phyloP scores from a whole-genome alignment of 495 filamentous ascomycete species.

The Trichoderma asperelloides region DNA sequence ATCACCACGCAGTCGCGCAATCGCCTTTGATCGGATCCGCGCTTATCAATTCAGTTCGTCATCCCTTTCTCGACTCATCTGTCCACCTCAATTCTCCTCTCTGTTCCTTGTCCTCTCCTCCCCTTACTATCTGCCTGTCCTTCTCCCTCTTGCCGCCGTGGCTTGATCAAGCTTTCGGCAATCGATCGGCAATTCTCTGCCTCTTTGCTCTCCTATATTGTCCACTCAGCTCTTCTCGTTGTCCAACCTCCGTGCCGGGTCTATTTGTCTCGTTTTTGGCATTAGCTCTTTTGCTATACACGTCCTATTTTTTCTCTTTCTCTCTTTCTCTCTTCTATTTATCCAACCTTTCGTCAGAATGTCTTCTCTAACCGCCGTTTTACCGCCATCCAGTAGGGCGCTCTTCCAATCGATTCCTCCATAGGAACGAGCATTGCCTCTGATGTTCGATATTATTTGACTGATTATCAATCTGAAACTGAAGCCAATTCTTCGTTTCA shows the following conservation, averaged over 20 bases:
- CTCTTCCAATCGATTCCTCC: background rate
- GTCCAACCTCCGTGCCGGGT: background rate
- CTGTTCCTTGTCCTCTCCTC: background rate
- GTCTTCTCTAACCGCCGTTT: constrained; percentile 8
- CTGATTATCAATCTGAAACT: background rate
- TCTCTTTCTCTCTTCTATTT: background rate
- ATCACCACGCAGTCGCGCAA: constrained; percentile 5
- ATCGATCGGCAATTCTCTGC: background rate
- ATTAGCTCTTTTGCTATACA: background rate
- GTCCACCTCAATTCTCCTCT: constrained; percentile 4
- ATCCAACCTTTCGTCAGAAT: background rate
- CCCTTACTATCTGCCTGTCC: background rate
- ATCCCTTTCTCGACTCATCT: background rate
- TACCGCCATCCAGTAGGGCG: background rate
- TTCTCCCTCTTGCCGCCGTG: background rate
- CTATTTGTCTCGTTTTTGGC: background rate
- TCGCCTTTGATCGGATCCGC: background rate
- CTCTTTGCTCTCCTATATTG: background rate
- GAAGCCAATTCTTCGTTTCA: background rate
- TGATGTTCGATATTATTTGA: background rate
- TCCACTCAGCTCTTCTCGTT: background rate
- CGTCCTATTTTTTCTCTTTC: background rate
- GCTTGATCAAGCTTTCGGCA: background rate
- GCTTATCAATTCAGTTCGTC: constrained; percentile 9
- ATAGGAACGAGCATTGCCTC: background rate